Percentiles rank a stretch among this genome's conserved stretches.
Conservation (phyloP, 176 grass and related monocot genomes). For the Ensete glaucum region DNA sequence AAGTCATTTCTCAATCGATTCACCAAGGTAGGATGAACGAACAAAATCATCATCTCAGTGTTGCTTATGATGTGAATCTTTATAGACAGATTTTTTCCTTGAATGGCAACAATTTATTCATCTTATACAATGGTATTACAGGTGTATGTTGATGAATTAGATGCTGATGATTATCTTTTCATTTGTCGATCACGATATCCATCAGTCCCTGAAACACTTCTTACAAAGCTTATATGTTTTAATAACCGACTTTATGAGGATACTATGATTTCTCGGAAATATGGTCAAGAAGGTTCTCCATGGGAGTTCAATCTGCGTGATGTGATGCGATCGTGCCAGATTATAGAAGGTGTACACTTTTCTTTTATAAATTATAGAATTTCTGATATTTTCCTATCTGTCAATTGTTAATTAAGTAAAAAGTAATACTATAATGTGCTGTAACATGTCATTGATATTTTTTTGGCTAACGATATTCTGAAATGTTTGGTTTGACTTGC, state of each 20-base stretch:
- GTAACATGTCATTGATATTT: neutral
- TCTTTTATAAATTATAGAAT: neutral
- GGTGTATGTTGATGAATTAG: slow-evolving; percentile 86
- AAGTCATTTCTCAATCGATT: slow-evolving; percentile 95
- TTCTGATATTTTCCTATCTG: slow-evolving; percentile 1
- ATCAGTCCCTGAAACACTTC: slow-evolving; percentile 33
- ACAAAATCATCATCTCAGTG: neutral
- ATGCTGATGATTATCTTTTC: slow-evolving; percentile 65
- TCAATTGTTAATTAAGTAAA: slow-evolving; percentile 2
- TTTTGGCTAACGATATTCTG: neutral
- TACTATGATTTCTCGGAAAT: slow-evolving; percentile 76
- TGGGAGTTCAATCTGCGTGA: slow-evolving; percentile 99
- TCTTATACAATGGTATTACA: neutral
- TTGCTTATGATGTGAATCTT: neutral
- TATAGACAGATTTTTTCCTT: neutral
- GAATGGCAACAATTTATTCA: neutral
- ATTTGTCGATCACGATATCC: slow-evolving; percentile 60
- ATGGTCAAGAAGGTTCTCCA: slow-evolving; percentile 80
- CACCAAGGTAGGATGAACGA: slow-evolving; percentile 46
- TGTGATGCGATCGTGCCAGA: slow-evolving; percentile 76
- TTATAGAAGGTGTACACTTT: slow-evolving; percentile 38
- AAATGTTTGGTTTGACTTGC: neutral
- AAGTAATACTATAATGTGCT: neutral
- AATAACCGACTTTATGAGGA: slow-evolving; percentile 66
- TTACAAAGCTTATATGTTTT: slow-evolving; percentile 70